Evolutionary conservation across 352 stramenopile genomes (phyloP), one percentile per base, ranked within the genome.

Genomic region (Phytophthora meadii): DNA sequence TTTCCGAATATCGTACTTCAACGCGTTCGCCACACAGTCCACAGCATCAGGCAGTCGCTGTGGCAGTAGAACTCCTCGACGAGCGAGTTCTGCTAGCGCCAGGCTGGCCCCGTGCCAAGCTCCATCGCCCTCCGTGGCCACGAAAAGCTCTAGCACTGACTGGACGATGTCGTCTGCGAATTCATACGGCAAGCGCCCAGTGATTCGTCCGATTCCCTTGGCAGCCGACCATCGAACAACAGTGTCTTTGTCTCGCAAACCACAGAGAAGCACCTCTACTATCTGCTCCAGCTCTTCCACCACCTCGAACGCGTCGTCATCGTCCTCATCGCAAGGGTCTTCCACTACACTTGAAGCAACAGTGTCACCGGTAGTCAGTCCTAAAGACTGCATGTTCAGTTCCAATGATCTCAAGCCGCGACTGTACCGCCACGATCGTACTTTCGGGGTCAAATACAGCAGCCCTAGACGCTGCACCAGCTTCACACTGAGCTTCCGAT

Each of bases 71-170:
- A 99, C 85, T 34, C 98, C 98, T 19, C 97, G 77, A 17, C 98
- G 87, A 36, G 96, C 90, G 25, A 99, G 76, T 66, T 99, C 97
- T 12, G 97, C 98, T 15, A 99, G 74, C 6, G 97, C 97, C 11
- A 99, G 78, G 75, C 97, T 99, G 11, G 90, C 96, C 11, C 98
- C 98, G 69, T 99, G 98, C 98, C 98, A 99, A 24, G 93, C 94
- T 4, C 84, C 83, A 63, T 99, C 97, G 15, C 84, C 81, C 68
- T 99, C 95, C 1, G 78, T 87, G 47, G 97, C 91, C 7, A 94
- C 77, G 72, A 98, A 99, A 5, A 98, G 81, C 57, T 98, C 84
- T 12, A 99, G 61, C 10, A 99, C 88, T 7, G 94, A 97, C 72
- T 98, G 91, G 0, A 99, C 89, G 17, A 99, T 97, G 71, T 99